phyloP scores from a whole-genome alignment of 441 rosid species.

The Geranium incanum region DNA sequence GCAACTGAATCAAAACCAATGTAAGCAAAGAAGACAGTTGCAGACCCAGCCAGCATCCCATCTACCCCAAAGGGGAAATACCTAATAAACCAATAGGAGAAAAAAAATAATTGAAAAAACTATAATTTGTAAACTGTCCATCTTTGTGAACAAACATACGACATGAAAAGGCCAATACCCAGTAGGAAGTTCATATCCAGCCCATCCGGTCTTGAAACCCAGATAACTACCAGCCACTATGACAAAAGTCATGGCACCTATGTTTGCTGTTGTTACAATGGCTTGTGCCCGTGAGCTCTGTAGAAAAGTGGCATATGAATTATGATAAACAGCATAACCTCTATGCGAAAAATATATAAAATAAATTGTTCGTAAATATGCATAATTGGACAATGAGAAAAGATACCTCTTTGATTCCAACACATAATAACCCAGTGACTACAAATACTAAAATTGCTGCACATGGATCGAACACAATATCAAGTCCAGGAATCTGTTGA shows the following conservation, averaged over 20 bases:
- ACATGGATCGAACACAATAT: slow-evolving; percentile 80
- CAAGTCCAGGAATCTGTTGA: slow-evolving; percentile 77
- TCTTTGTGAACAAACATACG: slow-evolving; percentile 7
- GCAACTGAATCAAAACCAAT: slow-evolving; percentile 98
- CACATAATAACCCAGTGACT: slow-evolving; percentile 82
- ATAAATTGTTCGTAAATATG: neutral
- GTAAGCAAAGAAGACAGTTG: slow-evolving; percentile 87
- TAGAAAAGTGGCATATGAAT: slow-evolving; percentile 20
- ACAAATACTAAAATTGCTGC: slow-evolving; percentile 73
- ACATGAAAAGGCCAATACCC: slow-evolving; percentile 44
- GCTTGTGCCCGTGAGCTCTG: slow-evolving; percentile 88
- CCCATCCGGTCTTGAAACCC: slow-evolving; percentile 88
- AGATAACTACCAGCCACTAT: slow-evolving; percentile 75
- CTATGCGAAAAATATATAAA: neutral
- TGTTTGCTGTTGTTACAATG: slow-evolving; percentile 65
- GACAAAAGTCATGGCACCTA: slow-evolving; percentile 78
- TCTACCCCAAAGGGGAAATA: slow-evolving; percentile 84
- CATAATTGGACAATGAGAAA: neutral
- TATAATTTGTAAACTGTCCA: slow-evolving; percentile 13
- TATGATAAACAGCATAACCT: slow-evolving; percentile 4
- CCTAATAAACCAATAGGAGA: slow-evolving; percentile 26
- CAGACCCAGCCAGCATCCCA: slow-evolving; percentile 97
- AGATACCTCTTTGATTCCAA: slow-evolving; percentile 91
- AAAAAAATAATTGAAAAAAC: neutral
- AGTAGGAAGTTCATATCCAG: slow-evolving; percentile 78